Evolutionary conservation across 352 stramenopile species (phyloP).

Genomic region (Globisporangium okanoganense): DNA sequence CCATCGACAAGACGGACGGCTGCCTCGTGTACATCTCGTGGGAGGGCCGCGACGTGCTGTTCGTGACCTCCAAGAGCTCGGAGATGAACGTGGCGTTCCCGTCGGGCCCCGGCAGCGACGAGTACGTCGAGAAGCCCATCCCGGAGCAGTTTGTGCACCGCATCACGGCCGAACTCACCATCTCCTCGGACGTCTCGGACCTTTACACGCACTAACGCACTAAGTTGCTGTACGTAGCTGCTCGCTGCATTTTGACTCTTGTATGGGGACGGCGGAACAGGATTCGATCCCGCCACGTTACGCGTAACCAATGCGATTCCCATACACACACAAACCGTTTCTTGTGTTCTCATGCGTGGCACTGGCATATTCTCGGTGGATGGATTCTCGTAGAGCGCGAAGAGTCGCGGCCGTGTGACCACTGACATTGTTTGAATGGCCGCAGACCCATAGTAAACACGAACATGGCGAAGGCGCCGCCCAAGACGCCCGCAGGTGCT

Average conservation of each 20-base stretch:
- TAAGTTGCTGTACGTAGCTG: not conserved
- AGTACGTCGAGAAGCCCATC: conserved; percentile 95
- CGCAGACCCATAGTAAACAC: not conserved
- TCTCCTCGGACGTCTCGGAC: conserved; percentile 93
- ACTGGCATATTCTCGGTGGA: no score
- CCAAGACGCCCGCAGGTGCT: conserved; percentile 3
- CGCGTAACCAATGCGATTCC: not conserved
- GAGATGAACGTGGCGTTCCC: conserved; percentile 98
- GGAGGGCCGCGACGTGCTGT: conserved; percentile 82
- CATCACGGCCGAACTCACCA: conserved; percentile 76
- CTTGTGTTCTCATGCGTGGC: not conserved
- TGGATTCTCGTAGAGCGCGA: not conserved
- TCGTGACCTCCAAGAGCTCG: conserved; percentile 96
- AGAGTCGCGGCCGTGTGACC: not conserved
- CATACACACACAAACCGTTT: not conserved
- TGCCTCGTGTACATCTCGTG: conserved; percentile 95
- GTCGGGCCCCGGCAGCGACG: conserved; percentile 62
- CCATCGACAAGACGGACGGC: conserved; percentile 99
- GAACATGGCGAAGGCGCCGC: conserved; percentile 11
- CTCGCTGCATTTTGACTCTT: not conserved
- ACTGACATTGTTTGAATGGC: not conserved
- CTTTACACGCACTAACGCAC: conserved; percentile 84
- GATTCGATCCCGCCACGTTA: not conserved
- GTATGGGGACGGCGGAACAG: not conserved
- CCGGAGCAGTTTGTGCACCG: conserved; percentile 97